Base-by-base conservation (phyloP, 768 basidiomycete species). In the Peribolospora baueri region DNA sequence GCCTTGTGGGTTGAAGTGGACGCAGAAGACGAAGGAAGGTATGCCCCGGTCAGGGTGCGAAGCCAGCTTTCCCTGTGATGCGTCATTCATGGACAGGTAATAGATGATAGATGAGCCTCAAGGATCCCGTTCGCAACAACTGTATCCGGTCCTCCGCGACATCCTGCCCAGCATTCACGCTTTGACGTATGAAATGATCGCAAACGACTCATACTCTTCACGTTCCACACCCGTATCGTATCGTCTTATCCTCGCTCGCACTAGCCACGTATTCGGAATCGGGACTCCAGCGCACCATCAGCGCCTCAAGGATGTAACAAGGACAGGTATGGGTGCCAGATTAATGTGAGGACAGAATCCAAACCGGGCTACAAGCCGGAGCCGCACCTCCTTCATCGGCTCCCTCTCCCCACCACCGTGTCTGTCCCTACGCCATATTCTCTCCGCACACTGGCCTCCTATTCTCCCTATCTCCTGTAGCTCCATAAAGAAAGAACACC, bases 1-100 rank as follows among this genome's bases (percentile, higher is more conserved):
- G 0, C 84, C 83, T 64, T 79, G 76, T 1, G 86, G 88, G 61
- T 84, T 88, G 68, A 81, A 97, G 63, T 86, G 83, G 25, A 95
- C 74, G 59, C 87, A 90, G 63, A 93, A 88, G 2, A 97, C 87
- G 57, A 86, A 86, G 63, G 84, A 25, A 88, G 7, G 88, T 88
- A 63, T 98, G 91, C 25, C 0, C 84, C 84, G 48, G 74, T 72
- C 9, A 98, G 70, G 8, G 73, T 76, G 58, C 80, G 82, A 5
- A 78, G 74, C 25, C 56, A 73, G 68, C 45, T 70, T 68, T 46
- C 77, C 74, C 79, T 83, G 58, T 56, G 50, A 58, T 52, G 42
- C 47, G 14, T 25, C 56, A 61, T 43, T 59, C 39, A 51, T 60
- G 54, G 46, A 55, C 39, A 48, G 11, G 39, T 51, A 55, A 52